phyloP scores from a whole-genome alignment of 306 rosid species.

The Prosopis cineraria region DNA sequence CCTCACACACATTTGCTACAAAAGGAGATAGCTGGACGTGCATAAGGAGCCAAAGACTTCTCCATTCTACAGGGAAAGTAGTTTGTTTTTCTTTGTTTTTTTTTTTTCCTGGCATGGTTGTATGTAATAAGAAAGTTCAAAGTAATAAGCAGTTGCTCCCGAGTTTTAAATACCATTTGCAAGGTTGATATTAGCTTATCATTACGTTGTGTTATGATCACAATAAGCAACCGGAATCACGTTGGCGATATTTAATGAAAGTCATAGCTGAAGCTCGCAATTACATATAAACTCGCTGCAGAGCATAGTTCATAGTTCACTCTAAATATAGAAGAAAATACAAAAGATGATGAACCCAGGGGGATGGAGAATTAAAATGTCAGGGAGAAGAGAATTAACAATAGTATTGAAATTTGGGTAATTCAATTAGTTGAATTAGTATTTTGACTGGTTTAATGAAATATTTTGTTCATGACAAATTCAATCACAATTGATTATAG shows the following conservation, averaged over 20 bases:
- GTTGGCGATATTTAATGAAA: background rate
- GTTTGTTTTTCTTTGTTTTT: background rate
- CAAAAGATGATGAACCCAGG: too few species aligned
- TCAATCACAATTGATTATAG: too few species aligned
- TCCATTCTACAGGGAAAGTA: constrained; percentile 26
- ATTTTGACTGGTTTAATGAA: too few species aligned
- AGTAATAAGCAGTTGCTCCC: constrained; percentile 29
- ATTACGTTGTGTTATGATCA: background rate
- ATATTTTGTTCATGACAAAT: too few species aligned
- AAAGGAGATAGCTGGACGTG: constrained; percentile 20
- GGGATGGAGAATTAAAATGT: too few species aligned
- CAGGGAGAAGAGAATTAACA: too few species aligned
- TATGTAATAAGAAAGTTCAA: constrained; percentile 42
- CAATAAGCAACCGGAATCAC: background rate
- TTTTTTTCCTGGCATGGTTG: background rate
- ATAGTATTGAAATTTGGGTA: too few species aligned
- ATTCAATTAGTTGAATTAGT: too few species aligned
- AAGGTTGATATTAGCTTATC: background rate
- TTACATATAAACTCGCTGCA: background rate
- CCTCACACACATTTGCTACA: constrained; percentile 22
- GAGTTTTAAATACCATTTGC: background rate
- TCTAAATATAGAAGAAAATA: too few species aligned
- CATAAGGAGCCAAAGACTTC: constrained; percentile 28
- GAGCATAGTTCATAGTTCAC: too few species aligned
- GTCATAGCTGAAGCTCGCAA: background rate